Percentiles rank a stretch among this genome's conserved stretches.
phyloP scores from a whole-genome alignment of 1,284 basidiomycete genomes.

The Neonothopanus nambi region DNA sequence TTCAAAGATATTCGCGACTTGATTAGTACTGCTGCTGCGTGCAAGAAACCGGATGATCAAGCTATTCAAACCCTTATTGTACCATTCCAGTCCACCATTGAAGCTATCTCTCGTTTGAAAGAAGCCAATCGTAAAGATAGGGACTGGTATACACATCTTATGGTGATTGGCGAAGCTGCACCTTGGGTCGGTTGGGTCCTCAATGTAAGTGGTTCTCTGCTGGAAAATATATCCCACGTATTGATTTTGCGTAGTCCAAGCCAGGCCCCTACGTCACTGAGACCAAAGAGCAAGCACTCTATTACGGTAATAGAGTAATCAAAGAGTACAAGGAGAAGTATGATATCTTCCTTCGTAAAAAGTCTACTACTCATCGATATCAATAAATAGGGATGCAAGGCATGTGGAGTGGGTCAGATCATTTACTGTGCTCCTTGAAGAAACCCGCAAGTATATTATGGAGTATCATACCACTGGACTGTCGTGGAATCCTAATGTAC shows the following conservation, averaged over 20 bases:
- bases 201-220: slow-evolving; percentile 50
- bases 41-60: slow-evolving; percentile 78
- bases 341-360: slow-evolving; percentile 25
- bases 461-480: slow-evolving; percentile 89
- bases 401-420: slow-evolving; percentile 88
- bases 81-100: slow-evolving; percentile 76
- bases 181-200: slow-evolving; percentile 93
- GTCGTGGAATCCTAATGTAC: slow-evolving; percentile 85
- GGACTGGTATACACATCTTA: slow-evolving; percentile 83
- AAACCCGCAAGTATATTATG: slow-evolving; percentile 81
- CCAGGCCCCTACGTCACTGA: slow-evolving; percentile 85
- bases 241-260: slow-evolving; percentile 57
- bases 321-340: slow-evolving; percentile 94
- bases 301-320: slow-evolving; percentile 90
- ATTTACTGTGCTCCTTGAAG: slow-evolving; percentile 75
- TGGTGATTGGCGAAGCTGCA: slow-evolving; percentile 80
- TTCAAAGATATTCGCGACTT: slow-evolving; percentile 71
- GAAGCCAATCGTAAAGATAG: slow-evolving; percentile 83
- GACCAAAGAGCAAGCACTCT: slow-evolving; percentile 86
- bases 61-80: slow-evolving; percentile 63
- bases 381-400: slow-evolving; percentile 71
- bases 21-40: slow-evolving; percentile 68
- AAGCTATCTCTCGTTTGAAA: slow-evolving; percentile 77
- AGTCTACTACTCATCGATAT: slow-evolving; percentile 7
- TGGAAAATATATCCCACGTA: too few species aligned